A percentile compares a stretch with the other conserved stretches of the same genome.
phyloP scores from a whole-genome alignment of 306 rosid species.

The Prunus fruticosa region DNA sequence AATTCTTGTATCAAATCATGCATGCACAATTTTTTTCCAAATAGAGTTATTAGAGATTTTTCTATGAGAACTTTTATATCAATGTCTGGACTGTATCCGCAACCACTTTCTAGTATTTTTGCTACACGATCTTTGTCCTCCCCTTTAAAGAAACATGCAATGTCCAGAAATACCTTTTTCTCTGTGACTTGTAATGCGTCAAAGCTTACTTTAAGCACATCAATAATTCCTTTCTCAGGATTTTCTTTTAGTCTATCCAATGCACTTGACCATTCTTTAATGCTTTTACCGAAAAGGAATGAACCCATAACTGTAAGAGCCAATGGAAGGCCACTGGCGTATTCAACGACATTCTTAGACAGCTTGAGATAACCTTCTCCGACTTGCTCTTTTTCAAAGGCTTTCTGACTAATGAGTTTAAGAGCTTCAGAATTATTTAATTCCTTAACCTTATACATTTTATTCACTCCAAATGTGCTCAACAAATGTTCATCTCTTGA shows the following conservation, averaged over 20 bases:
- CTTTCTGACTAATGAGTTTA: constrained; percentile 4
- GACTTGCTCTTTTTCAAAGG: not conserved
- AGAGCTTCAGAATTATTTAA: constrained; percentile 3
- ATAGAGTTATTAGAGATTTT: not conserved
- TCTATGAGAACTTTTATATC: constrained; percentile 17
- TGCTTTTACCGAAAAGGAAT: not conserved
- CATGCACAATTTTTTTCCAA: constrained; percentile 8
- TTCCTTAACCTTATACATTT: not conserved
- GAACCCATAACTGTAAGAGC: constrained; percentile 20
- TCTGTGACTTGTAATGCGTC: not conserved
- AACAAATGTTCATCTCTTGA: constrained; percentile 15
- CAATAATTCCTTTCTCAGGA: not conserved
- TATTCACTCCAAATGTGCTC: not conserved
- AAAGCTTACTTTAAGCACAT: constrained; percentile 10
- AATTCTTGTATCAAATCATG: constrained; percentile 26
- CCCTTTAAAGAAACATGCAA: constrained; percentile 25
- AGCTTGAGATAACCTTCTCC: constrained; percentile 3
- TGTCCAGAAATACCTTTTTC: constrained; percentile 15
- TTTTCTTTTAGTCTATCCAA: constrained; percentile 10
- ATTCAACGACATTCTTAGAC: not conserved
- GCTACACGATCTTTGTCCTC: not conserved
- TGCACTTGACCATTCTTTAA: constrained; percentile 11
- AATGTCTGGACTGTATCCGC: not conserved
- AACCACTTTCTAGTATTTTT: constrained; percentile 10
- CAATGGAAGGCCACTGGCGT: constrained; percentile 18